Base-by-base conservation (phyloP, 768 basidiomycete species). In the Trametes sanguinea region DNA sequence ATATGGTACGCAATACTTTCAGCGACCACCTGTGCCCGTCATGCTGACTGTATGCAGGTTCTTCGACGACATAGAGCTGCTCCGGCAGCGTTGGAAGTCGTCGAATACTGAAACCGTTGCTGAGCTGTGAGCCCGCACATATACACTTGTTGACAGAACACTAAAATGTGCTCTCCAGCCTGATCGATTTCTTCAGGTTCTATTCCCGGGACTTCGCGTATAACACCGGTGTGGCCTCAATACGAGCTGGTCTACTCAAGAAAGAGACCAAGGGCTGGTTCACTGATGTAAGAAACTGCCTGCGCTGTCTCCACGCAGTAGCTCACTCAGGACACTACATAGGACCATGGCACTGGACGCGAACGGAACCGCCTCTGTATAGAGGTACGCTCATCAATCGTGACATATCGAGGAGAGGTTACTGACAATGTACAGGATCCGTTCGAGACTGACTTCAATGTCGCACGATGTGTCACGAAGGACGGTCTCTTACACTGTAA, bases 161-260 rank as follows among this genome's bases (percentile, higher is more conserved):
- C 64, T 61, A 54, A 63, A n/a, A 14, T 16, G 4, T 11, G 13
- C 45, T 46, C 42, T 29, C 32, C 39, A 97, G 95, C 71, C 79
- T 99, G 75, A 93, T 97, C 71, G 96, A 98, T 75, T 98, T 99
- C 76, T 99, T 96, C 83, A 90, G 90, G 68, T 98, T 94, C 75
- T 99, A 90, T 77, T 88, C 94, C 52, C 88, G 94, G 61, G 94
- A 95, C 73, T 99, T 98, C 76, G 77, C 82, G 52, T 99, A 96
- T 77, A 92, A 90, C 74, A 89, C 87, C 62, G 89, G 91, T 52
- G 95, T 98, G 54, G 88, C 92, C 55, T 95, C 94, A 46, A 94
- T 99, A 70, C 83, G 95, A 68, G 86, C 87, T 52, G 96, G 96
- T 17, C 78, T 93, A 9, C 71, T 98, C 67, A 92, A 89, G 76